Percentiles rank a stretch among this genome's conserved stretches.
These are phyloP conservation scores for Melampsora americana DNA, from an alignment of 1,284 basidiomycete species.

Conservation along the genomic window DNA sequence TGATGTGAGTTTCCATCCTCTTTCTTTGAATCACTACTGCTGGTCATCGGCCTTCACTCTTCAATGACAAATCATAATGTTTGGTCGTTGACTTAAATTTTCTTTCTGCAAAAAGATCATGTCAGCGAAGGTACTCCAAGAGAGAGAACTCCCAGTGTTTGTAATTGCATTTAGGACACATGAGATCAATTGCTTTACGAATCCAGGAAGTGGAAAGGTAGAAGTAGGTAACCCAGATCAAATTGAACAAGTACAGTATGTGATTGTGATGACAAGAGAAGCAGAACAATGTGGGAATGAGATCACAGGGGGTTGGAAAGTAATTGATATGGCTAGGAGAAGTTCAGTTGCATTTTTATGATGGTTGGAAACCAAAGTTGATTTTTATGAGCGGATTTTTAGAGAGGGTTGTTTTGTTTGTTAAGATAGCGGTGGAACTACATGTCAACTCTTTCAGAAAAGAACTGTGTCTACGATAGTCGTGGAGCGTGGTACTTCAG, in stretches of 20 bases:
- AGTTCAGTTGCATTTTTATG: slow-evolving; percentile 35
- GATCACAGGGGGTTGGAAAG: slow-evolving; percentile 96
- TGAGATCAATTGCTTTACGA: slow-evolving; percentile 87
- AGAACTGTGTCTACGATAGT: too few species aligned
- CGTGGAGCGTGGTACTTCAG: too few species aligned
- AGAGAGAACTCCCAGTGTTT: slow-evolving; percentile 77
- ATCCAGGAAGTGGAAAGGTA: slow-evolving; percentile 72
- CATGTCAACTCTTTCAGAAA: too few species aligned
- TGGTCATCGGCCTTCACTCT: neutral
- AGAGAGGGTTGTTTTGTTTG: too few species aligned
- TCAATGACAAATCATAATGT: neutral
- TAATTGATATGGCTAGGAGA: slow-evolving; percentile 70
- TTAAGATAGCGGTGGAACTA: too few species aligned
- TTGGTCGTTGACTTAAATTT: neutral
- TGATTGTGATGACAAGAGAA: slow-evolving; percentile 81
- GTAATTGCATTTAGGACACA: slow-evolving; percentile 91
- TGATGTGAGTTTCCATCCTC: slow-evolving; percentile 65
- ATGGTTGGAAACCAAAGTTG: neutral
- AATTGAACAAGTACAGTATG: slow-evolving; percentile 90
- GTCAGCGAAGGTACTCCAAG: slow-evolving; percentile 80
- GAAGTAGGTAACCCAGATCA: slow-evolving; percentile 79
- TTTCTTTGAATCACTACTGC: slow-evolving; percentile 35
- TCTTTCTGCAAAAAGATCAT: slow-evolving; percentile 58
- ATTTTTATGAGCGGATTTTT: neutral
- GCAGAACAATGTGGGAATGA: slow-evolving; percentile 64